Percentiles rank a stretch among this genome's conserved stretches.
These are phyloP conservation scores for Didymosphaeria variabile DNA, from an alignment of 2,329 filamentous ascomycete species.

Conservation along the genomic window DNA sequence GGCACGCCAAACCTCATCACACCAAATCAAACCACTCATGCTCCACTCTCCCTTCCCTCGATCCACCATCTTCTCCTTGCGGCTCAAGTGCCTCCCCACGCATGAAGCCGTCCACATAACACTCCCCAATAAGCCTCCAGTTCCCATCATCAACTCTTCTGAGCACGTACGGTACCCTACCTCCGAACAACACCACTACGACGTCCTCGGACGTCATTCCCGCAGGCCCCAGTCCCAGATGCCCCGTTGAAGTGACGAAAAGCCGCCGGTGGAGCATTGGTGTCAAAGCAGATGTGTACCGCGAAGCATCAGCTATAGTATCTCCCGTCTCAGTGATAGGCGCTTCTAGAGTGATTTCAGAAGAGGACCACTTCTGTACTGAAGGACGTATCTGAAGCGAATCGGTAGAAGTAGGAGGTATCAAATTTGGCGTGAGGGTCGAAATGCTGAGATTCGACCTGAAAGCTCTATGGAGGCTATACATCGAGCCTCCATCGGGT, in stretches of 20 bases:
- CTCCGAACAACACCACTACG: constrained; percentile 17
- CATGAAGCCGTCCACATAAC: constrained; percentile 19
- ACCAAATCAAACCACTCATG: constrained; percentile 20
- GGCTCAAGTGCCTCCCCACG: constrained; percentile 14
- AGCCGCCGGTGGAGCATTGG: constrained; percentile 16
- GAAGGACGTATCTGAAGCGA: not conserved
- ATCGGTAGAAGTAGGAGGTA: constrained; percentile 8
- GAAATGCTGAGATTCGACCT: constrained; percentile 18
- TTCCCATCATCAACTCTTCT: constrained; percentile 10
- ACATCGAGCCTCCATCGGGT: not conserved
- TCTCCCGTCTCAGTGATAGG: not conserved
- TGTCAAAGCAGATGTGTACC: constrained; percentile 15
- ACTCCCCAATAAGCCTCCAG: constrained; percentile 12
- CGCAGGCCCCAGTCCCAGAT: constrained; percentile 15
- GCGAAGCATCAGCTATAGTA: constrained; percentile 7
- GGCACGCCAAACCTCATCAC: not conserved
- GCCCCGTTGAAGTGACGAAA: constrained; percentile 12
- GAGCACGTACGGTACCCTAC: constrained; percentile 15
- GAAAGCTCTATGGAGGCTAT: constrained; percentile 13
- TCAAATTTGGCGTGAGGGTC: constrained; percentile 16
- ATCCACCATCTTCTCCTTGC: not conserved
- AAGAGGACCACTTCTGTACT: not conserved
- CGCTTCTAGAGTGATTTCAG: not conserved
- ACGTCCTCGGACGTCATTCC: constrained; percentile 19
- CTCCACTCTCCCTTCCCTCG: constrained; percentile 2